phyloP scores from a whole-genome alignment of 225 moss, liverwort and hornwort species.

The Thuidium tamariscinum region DNA sequence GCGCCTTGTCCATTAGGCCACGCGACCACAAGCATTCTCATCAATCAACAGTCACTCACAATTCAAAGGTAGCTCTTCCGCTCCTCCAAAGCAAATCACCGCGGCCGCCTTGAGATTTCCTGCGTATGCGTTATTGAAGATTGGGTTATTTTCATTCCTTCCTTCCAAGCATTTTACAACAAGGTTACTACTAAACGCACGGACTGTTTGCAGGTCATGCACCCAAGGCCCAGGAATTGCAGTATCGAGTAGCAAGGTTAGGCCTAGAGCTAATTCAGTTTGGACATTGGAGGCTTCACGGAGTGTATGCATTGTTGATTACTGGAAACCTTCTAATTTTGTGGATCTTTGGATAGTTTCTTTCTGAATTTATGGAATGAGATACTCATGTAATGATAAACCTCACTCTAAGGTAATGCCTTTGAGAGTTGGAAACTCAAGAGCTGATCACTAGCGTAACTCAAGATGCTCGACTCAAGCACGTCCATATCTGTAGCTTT shows the following conservation, averaged over 20 bases:
- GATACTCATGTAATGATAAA: too few species aligned
- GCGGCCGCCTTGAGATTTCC: background rate
- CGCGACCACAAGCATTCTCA: background rate
- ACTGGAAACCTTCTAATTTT: too few species aligned
- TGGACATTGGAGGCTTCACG: background rate
- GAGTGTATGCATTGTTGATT: too few species aligned
- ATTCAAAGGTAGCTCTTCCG: fast-evolving
- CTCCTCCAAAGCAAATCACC: background rate
- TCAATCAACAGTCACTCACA: too few species aligned
- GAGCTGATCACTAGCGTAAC: background rate
- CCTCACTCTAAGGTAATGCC: too few species aligned
- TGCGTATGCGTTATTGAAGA: background rate
- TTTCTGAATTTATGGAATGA: background rate
- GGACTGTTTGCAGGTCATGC: background rate
- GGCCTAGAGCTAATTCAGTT: too few species aligned
- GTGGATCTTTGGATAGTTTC: background rate
- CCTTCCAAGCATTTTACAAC: background rate
- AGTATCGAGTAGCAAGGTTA: background rate
- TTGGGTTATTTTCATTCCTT: background rate
- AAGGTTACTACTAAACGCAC: background rate
- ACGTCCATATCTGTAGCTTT: background rate
- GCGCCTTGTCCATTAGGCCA: slow-evolving; percentile 47
- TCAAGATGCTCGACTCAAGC: too few species aligned
- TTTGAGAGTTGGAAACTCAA: background rate
- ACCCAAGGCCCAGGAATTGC: background rate